Evolutionary conservation across 768 basidiomycete genomes (phyloP).

Genomic region (Auriscalpium orientale): DNA sequence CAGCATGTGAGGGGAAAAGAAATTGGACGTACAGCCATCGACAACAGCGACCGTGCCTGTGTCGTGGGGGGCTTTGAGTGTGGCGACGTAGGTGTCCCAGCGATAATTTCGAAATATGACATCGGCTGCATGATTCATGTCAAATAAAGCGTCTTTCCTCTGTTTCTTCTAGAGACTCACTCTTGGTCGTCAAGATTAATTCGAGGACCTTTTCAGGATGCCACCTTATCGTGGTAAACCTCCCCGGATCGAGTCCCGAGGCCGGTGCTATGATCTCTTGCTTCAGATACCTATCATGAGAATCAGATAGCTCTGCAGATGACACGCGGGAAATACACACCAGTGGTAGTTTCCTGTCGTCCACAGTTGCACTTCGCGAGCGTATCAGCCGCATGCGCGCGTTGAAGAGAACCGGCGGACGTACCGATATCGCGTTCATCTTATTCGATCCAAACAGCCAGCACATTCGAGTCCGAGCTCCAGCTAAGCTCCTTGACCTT

Average conservation of each 20-base stretch:
- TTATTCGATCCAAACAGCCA: slow-evolving; percentile 79
- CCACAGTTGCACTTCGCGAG: slow-evolving; percentile 81
- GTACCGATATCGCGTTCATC: slow-evolving; percentile 63
- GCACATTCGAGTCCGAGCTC: slow-evolving; percentile 82
- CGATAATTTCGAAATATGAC: slow-evolving; percentile 55
- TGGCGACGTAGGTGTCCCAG: slow-evolving; percentile 74
- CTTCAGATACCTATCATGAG: slow-evolving; percentile 72
- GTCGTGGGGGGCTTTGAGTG: slow-evolving; percentile 53
- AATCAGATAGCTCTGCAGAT: slow-evolving; percentile 1
- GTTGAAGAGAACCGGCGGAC: slow-evolving; percentile 19
- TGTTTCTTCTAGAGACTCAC: slow-evolving; percentile 34
- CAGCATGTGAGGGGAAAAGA: neutral
- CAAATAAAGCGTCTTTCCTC: too few species aligned
- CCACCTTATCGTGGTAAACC: slow-evolving; percentile 76
- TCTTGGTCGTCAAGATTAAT: slow-evolving; percentile 56
- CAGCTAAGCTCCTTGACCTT: slow-evolving; percentile 71
- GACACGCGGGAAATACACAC: slow-evolving; percentile 28
- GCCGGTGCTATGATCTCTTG: slow-evolving; percentile 64
- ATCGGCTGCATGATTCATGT: slow-evolving; percentile 28
- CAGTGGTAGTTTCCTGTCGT: slow-evolving; percentile 93
- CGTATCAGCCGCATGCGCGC: neutral
- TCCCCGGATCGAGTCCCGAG: slow-evolving; percentile 26
- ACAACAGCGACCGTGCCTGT: slow-evolving; percentile 84
- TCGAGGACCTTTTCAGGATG: slow-evolving; percentile 73
- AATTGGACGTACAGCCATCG: slow-evolving; percentile 66